A percentile compares a stretch with the other conserved stretches of the same genome.
Evolutionary conservation across 768 basidiomycete genomes (phyloP).

Genomic region (Termitomyces bulborhizus): DNA sequence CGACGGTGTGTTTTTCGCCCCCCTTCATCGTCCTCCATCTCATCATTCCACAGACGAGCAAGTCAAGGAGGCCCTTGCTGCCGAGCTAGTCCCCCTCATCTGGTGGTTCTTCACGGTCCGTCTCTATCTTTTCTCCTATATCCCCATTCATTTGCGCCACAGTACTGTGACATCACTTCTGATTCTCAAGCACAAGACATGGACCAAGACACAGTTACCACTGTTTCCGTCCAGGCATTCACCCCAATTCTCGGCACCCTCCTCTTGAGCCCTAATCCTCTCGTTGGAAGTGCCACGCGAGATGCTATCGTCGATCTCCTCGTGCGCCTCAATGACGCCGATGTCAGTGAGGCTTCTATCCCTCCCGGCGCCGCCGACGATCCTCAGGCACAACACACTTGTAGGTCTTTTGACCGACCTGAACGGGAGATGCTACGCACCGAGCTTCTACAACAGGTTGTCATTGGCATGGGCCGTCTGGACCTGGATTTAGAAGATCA

Average conservation of each 20-base stretch:
- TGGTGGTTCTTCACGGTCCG: constrained; percentile 88
- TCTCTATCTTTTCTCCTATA: constrained; percentile 2
- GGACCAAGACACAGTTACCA: constrained; percentile 23
- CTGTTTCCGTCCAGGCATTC: constrained; percentile 79
- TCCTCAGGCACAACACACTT: constrained; percentile 22
- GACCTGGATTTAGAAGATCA: constrained; percentile 30
- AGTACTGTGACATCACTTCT: constrained; percentile 67
- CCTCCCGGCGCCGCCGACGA: constrained; percentile 28
- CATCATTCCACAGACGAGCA: constrained; percentile 54
- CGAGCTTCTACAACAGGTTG: constrained; percentile 80
- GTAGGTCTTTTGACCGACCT: constrained; percentile 44
- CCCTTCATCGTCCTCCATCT: background rate
- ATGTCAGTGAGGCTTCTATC: constrained; percentile 31
- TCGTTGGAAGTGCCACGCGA: constrained; percentile 69
- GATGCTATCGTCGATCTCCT: constrained; percentile 76
- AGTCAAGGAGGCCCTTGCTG: constrained; percentile 84
- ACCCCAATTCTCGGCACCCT: constrained; percentile 88
- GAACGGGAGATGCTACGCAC: constrained; percentile 67
- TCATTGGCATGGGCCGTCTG: constrained; percentile 84
- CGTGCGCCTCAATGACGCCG: constrained; percentile 58
- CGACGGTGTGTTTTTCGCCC: constrained; percentile 46
- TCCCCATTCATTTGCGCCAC: constrained; percentile 7
- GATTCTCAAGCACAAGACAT: constrained; percentile 28
- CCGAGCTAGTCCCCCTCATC: constrained; percentile 72
- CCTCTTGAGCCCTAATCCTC: constrained; percentile 71